Conservation (phyloP, 129 eudicot species). For the Artemisia annua region DNA sequence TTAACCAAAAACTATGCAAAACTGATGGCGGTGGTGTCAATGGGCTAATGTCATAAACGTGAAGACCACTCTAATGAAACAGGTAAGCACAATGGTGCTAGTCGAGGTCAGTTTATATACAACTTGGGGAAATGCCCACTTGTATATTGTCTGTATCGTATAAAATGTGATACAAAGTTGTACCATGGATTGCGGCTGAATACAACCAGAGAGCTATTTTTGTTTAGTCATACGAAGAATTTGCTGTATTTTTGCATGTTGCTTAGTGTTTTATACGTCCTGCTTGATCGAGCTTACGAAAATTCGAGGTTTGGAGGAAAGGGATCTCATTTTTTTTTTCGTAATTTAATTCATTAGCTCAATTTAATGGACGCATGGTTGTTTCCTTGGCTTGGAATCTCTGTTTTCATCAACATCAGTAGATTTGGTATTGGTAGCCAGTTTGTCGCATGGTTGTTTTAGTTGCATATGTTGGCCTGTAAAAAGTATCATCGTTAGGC, state of each 20-base stretch:
- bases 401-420: too few relatives aligned
- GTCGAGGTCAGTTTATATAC: slow-evolving; percentile 27
- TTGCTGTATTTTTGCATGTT: not conserved
- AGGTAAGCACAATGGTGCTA: slow-evolving; percentile 29
- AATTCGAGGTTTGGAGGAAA: too few relatives aligned
- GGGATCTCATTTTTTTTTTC: too few relatives aligned
- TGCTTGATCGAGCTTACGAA: not conserved
- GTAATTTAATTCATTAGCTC: too few relatives aligned
- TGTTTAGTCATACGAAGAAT: not conserved
- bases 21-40: slow-evolving; percentile 18
- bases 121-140: slow-evolving; percentile 24
- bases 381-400: too few relatives aligned
- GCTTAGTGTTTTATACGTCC: not conserved
- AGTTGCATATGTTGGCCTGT: too few relatives aligned
- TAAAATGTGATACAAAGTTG: slow-evolving; percentile 37
- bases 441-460: too few relatives aligned
- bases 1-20: slow-evolving; percentile 1
- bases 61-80: slow-evolving; percentile 6
- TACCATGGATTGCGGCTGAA: slow-evolving; percentile 18
- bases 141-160: slow-evolving; percentile 32
- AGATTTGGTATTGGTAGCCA: too few relatives aligned
- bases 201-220: slow-evolving; percentile 17
- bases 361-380: too few relatives aligned
- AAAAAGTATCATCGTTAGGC: too few relatives aligned
- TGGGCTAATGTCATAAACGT: slow-evolving; percentile 10